A percentile compares a stretch with the other conserved stretches of the same genome.
Conservation (phyloP, 2,329 filamentous ascomycete species). For the Fusarium fujikuroi region DNA sequence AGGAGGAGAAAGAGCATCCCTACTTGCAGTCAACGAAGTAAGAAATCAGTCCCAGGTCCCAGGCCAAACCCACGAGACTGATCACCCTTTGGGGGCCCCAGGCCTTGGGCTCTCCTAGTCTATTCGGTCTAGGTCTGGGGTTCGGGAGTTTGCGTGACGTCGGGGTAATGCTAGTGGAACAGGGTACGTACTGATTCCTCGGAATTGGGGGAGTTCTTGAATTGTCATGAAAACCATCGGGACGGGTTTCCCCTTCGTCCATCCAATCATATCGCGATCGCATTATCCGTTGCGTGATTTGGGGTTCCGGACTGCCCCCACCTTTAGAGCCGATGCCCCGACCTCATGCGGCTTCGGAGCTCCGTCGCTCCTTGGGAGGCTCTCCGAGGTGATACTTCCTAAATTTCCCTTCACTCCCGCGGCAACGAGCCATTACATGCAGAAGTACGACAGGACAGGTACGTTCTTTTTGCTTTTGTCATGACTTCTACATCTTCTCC, state of each 20-base stretch:
- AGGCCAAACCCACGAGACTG: conserved; percentile 18
- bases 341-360: conserved; percentile 40
- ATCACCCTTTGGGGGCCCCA: conserved; percentile 25
- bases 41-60: neutral
- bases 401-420: conserved; percentile 24
- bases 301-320: conserved; percentile 29
- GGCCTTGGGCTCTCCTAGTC: neutral
- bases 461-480: conserved; percentile 15
- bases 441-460: neutral
- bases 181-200: conserved; percentile 20
- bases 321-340: conserved; percentile 45
- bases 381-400: conserved; percentile 32
- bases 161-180: conserved; percentile 26
- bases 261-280: conserved; percentile 30
- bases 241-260: conserved; percentile 16
- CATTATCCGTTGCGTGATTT: conserved; percentile 18
- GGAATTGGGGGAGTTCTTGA: conserved; percentile 23
- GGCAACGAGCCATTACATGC: conserved; percentile 13
- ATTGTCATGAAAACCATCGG: conserved; percentile 22
- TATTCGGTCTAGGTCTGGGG: conserved; percentile 34
- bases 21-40: neutral
- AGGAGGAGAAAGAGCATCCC: neutral
- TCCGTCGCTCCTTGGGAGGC: conserved; percentile 34
- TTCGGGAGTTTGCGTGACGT: conserved; percentile 39
- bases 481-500: neutral